These are phyloP conservation scores for Aphanocladium album DNA, from an alignment of 2,329 filamentous ascomycete species.

Conservation along the genomic window DNA sequence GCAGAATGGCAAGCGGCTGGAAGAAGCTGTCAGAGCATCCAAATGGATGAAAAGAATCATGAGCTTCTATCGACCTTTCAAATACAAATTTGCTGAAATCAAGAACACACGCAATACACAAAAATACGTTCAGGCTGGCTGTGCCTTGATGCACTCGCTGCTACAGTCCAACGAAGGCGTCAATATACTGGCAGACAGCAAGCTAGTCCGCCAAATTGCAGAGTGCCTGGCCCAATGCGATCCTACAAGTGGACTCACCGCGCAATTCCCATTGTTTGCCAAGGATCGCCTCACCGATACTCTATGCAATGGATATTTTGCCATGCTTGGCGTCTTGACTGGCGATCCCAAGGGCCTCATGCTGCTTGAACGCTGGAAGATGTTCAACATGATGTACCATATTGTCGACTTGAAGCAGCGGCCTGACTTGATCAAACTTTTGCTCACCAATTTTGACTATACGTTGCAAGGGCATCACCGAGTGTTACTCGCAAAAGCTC, in stretches of 20 bases:
- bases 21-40: slow-evolving; percentile 89
- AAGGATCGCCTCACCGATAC: slow-evolving; percentile 79
- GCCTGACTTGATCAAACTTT: slow-evolving; percentile 82
- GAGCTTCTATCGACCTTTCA: slow-evolving; percentile 95
- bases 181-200: slow-evolving; percentile 83
- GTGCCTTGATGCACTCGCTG: slow-evolving; percentile 79
- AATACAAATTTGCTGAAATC: slow-evolving; percentile 87
- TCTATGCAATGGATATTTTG: slow-evolving; percentile 87
- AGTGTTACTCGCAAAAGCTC: slow-evolving; percentile 86
- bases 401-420: slow-evolving; percentile 88
- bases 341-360: slow-evolving; percentile 76
- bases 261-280: slow-evolving; percentile 84
- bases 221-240: slow-evolving; percentile 96
- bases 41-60: slow-evolving; percentile 95
- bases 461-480: slow-evolving; percentile 81
- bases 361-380: slow-evolving; percentile 92
- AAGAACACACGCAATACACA: slow-evolving; percentile 90
- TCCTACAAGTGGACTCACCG: slow-evolving; percentile 71
- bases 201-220: slow-evolving; percentile 85
- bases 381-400: slow-evolving; percentile 99
- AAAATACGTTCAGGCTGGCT: slow-evolving; percentile 87
- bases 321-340: slow-evolving; percentile 83
- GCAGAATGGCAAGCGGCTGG: slow-evolving; percentile 82
- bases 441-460: slow-evolving; percentile 91
- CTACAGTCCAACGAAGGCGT: slow-evolving; percentile 81